Conservation (phyloP, 768 basidiomycete species). For the Crucibulum laeve region DNA sequence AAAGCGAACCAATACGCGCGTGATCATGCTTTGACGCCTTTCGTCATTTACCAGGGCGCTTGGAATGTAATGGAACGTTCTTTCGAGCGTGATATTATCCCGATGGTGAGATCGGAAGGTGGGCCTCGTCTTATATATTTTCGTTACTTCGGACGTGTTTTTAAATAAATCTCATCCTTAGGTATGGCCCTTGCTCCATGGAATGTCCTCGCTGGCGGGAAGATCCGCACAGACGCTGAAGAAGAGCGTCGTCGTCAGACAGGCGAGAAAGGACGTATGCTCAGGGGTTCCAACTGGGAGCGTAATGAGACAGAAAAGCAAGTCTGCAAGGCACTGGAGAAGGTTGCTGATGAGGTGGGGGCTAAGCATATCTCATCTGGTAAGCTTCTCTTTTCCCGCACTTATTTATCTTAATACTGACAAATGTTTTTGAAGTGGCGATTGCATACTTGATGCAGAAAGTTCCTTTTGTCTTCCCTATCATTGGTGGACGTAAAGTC, state of each 20-base stretch:
- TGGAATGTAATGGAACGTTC: constrained; percentile 8
- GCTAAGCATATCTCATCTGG: constrained; percentile 40
- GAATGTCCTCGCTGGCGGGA: constrained; percentile 29
- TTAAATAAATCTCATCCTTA: not conserved
- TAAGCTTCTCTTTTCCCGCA: constrained; percentile 12
- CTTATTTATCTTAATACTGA: not conserved
- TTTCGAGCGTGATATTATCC: constrained; percentile 11
- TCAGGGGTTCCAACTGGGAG: constrained; percentile 31
- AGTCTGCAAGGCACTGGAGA: constrained; percentile 39
- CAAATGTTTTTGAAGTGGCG: constrained; percentile 27
- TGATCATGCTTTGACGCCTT: constrained; percentile 9
- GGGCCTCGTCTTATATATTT: constrained; percentile 7
- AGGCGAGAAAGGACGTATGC: constrained; percentile 33
- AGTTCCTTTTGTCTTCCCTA: constrained; percentile 46
- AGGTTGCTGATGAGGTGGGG: constrained; percentile 46
- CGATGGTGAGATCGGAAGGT: constrained; percentile 30
- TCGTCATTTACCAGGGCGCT: constrained; percentile 8
- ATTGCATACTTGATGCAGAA: constrained; percentile 54
- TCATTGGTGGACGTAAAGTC: constrained; percentile 45
- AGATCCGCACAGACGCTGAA: constrained; percentile 48
- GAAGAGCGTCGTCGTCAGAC: constrained; percentile 20
- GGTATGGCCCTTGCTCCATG: constrained; percentile 27
- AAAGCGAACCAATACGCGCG: constrained; percentile 11
- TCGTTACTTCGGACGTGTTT: not conserved
- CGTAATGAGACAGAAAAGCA: constrained; percentile 38